Base-by-base conservation (phyloP, 73 alveolate species). In the Paramecium tetraurelia region DNA sequence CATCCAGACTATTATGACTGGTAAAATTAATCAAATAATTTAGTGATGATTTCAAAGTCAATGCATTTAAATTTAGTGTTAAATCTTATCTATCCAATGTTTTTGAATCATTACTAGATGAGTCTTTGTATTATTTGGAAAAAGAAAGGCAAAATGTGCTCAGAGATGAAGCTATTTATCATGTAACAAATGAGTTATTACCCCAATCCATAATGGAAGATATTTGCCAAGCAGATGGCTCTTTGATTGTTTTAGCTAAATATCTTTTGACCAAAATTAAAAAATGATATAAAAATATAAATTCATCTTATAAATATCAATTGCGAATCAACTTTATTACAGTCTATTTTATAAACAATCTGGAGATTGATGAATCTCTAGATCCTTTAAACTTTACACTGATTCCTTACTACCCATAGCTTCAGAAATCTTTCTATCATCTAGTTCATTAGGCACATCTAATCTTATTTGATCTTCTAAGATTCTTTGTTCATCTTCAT, bases 41-140 rank as follows among this genome's bases (percentile, higher is more conserved):
- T 46, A 89, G 94, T 10, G 94, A 89, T 59, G 87, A 89, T 70
- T 83, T 70, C 33, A 38, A 77, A 68, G 75, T 43, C 5, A 89
- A 89, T 89, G 94, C 94, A 2, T 89, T 70, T 83, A 70, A 89
- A 31, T 89, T 89, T 70, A 70, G 92, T 41, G 94, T 89, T 0
- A 89, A 89, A 83, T 70, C 89, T 10, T 89, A 89, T 46, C n/a
- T 89, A 59, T 89, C 94, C 10, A 89, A 89, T 70, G 94, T 89
- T n/a, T 70, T 89, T 71, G 94, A 89, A 71, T 70, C 94, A 38
- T 53, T 89, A 44, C 48, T 89, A 46, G 94, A 89, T 71, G 94
- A 89, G 72, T 77, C 92, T 5, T 71, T 89, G 46, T 89, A 70
- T 89, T 89, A 89, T 70, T 89, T 89, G n/a, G 94, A 89, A 71